These are phyloP conservation scores for Mallotus nudiflorus DNA, from an alignment of 345 rosid genomes.

Conservation along the genomic window DNA sequence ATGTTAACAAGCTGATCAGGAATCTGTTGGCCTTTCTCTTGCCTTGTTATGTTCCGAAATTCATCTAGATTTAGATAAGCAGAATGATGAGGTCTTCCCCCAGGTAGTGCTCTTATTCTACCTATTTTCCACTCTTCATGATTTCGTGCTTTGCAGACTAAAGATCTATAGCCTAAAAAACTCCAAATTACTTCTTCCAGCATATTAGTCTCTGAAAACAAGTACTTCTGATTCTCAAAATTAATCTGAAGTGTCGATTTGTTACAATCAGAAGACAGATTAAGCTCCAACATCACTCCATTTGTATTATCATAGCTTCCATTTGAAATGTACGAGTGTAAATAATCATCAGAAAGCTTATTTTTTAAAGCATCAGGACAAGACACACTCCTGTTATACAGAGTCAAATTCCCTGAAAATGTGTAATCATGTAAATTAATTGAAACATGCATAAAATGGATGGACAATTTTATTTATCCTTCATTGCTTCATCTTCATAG, in stretches of 20 bases:
- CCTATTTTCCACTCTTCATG: conserved; percentile 31
- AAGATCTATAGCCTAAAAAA: conserved; percentile 44
- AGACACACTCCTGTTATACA: conserved; percentile 19
- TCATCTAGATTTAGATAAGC: conserved; percentile 64
- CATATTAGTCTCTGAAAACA: conserved; percentile 34
- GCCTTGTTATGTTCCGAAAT: conserved; percentile 47
- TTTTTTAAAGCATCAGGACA: conserved; percentile 19
- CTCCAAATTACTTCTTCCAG: conserved; percentile 52
- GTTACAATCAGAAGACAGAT: conserved; percentile 30
- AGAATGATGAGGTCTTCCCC: conserved; percentile 35
- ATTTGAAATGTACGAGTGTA: conserved; percentile 13
- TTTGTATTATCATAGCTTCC: conserved; percentile 23
- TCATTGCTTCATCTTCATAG: not conserved
- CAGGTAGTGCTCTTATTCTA: conserved; percentile 18
- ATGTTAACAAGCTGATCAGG: conserved; percentile 51
- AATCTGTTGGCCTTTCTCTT: conserved; percentile 40
- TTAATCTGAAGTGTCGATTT: conserved; percentile 37
- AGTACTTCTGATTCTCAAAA: conserved; percentile 34
- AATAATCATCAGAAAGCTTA: conserved; percentile 16
- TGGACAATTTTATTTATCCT: not conserved
- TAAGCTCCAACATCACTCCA: conserved; percentile 39
- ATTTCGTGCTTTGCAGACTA: conserved; percentile 39
- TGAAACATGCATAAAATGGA: not conserved
- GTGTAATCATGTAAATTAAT: conserved; percentile 8
- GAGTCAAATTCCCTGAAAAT: conserved; percentile 35